phyloP scores from a whole-genome alignment of 176 grass and related monocot species.

The Oryza nivara region DNA sequence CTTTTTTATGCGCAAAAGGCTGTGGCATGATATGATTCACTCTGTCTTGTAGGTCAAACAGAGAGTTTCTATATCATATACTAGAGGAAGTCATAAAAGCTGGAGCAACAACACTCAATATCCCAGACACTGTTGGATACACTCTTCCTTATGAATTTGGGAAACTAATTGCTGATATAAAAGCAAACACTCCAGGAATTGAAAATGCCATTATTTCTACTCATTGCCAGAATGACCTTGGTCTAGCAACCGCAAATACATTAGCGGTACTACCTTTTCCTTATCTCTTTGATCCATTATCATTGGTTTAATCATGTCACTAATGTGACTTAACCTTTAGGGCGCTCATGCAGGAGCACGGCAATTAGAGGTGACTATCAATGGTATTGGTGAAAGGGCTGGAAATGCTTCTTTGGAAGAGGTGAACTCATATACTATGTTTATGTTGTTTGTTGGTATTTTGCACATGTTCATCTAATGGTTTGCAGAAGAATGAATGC shows the following conservation, averaged over 20 bases:
- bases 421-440: conserved; percentile 48
- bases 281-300: conserved; percentile 18
- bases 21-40: conserved; percentile 16
- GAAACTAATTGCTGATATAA: conserved; percentile 85
- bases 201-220: conserved; percentile 95
- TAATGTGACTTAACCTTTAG: conserved; percentile 65
- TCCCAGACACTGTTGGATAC: conserved; percentile 95
- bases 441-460: neutral
- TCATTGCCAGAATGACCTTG: conserved; percentile 98
- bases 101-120: conserved; percentile 93
- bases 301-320: conserved; percentile 30
- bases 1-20: neutral
- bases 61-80: conserved; percentile 90
- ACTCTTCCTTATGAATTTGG: conserved; percentile 86
- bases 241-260: conserved; percentile 93
- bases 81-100: conserved; percentile 96
- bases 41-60: conserved; percentile 64
- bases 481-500: neutral
- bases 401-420: conserved; percentile 99
- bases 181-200: conserved; percentile 86
- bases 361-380: conserved; percentile 95
- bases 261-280: conserved; percentile 65
- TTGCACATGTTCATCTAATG: conserved; percentile 2
- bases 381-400: conserved; percentile 98
- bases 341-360: conserved; percentile 85